A percentile compares a stretch with the other conserved stretches of the same genome.
These are phyloP conservation scores for Cinchona pubescens DNA, from an alignment of 257 asterid species.

Conservation along the genomic window DNA sequence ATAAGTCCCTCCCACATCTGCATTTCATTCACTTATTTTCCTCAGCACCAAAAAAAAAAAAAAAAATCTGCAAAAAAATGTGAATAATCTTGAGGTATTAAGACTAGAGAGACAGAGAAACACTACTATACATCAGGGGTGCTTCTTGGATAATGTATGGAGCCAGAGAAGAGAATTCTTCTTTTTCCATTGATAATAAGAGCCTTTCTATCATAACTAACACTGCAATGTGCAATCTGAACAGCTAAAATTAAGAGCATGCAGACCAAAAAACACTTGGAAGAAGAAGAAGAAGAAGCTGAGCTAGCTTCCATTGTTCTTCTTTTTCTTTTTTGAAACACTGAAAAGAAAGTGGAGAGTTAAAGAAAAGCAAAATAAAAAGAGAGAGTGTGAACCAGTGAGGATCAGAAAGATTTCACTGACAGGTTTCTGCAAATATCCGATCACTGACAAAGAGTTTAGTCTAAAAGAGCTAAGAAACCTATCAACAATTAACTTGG, in stretches of 20 bases:
- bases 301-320: constrained; percentile 48
- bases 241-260: constrained; percentile 32
- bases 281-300: constrained; percentile 54
- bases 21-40: constrained; percentile 28
- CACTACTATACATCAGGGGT: constrained; percentile 62
- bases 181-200: constrained; percentile 77
- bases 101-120: neutral
- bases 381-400: neutral
- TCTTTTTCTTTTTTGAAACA: constrained; percentile 3
- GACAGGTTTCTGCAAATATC: constrained; percentile 14
- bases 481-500: neutral
- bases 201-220: constrained; percentile 68
- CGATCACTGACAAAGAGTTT: constrained; percentile 16
- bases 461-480: constrained; percentile 5
- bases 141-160: constrained; percentile 97
- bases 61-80: neutral
- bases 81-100: too few species aligned
- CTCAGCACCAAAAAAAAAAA: too few species aligned
- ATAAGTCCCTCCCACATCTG: constrained; percentile 98
- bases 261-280: constrained; percentile 39
- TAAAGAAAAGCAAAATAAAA: neutral
- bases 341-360: neutral
- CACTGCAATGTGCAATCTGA: constrained; percentile 50
- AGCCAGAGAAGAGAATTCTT: constrained; percentile 77
- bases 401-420: constrained; percentile 11